Conservation (phyloP, 352 stramenopile species). For the Phytopythium boreale region DNA sequence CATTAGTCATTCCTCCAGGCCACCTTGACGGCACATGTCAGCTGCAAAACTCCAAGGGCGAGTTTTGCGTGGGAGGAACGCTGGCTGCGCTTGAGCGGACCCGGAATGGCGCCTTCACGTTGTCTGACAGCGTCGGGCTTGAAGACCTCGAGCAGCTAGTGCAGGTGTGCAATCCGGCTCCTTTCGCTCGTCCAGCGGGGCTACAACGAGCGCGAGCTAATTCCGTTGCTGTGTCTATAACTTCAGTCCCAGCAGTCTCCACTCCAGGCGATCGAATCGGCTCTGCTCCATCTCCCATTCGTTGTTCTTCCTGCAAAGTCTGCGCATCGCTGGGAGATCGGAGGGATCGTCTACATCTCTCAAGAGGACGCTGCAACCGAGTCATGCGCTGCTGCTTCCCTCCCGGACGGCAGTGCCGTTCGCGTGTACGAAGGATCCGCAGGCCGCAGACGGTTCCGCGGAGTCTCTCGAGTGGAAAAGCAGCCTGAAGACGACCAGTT, state of each 20-base stretch:
- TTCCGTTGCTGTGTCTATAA: not conserved
- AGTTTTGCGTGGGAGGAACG: slow-evolving; percentile 58
- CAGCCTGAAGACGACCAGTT: slow-evolving; percentile 24
- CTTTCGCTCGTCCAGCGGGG: not conserved
- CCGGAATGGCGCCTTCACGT: slow-evolving; percentile 53
- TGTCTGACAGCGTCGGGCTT: slow-evolving; percentile 51
- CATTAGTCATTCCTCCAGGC: slow-evolving; percentile 34
- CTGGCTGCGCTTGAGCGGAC: slow-evolving; percentile 61
- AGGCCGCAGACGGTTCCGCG: slow-evolving; percentile 26
- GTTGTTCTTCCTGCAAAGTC: slow-evolving; percentile 25
- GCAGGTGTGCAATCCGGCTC: slow-evolving; percentile 30
- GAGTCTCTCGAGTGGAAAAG: slow-evolving; percentile 53
- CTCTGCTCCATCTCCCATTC: slow-evolving; percentile 52
- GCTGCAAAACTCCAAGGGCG: slow-evolving; percentile 26
- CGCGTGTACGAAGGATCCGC: slow-evolving; percentile 38
- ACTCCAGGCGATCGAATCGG: slow-evolving; percentile 55
- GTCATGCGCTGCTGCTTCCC: not conserved
- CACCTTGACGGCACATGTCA: slow-evolving; percentile 17
- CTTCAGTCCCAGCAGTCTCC: slow-evolving; percentile 31
- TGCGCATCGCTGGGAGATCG: slow-evolving; percentile 44
- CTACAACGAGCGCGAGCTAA: too few species aligned
- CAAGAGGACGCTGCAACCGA: slow-evolving; percentile 24
- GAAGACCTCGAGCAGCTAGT: slow-evolving; percentile 37
- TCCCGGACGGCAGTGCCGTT: slow-evolving; percentile 37
- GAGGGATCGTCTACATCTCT: slow-evolving; percentile 35